These are phyloP conservation scores for Phaseolus coccineus DNA, from an alignment of 331 rosid genomes.

Conservation along the genomic window DNA sequence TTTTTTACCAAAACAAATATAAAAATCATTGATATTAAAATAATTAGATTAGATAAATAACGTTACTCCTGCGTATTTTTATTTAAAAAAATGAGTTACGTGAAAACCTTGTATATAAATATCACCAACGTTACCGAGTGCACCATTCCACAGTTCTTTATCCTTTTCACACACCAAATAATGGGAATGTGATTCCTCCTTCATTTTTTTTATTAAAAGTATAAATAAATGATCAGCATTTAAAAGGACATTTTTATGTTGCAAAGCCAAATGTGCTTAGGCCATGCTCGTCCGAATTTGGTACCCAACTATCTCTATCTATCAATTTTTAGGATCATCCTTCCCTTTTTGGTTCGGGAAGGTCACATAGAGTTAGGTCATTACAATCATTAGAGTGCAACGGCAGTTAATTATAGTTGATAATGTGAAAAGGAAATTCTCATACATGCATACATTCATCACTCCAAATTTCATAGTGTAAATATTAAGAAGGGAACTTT, in stretches of 20 bases:
- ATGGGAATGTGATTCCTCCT: conserved; percentile 49
- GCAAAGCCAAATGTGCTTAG: conserved; percentile 43
- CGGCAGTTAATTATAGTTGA: conserved; percentile 8
- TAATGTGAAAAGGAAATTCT: not conserved
- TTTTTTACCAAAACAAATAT: no score
- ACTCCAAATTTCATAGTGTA: not conserved
- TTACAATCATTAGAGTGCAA: conserved; percentile 24
- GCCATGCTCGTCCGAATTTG: conserved; percentile 49
- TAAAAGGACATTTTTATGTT: conserved; percentile 33
- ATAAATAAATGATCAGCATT: conserved; percentile 7
- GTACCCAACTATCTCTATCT: conserved; percentile 44
- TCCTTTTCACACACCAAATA: conserved; percentile 36
- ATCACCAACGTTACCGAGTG: no score
- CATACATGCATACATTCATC: not conserved
- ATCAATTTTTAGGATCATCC: conserved; percentile 44
- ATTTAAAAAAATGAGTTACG: not conserved
- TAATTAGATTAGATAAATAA: no score
- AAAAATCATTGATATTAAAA: no score
- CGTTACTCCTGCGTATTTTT: no score
- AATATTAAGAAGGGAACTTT: no score
- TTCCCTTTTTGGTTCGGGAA: conserved; percentile 34
- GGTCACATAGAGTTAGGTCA: conserved; percentile 2
- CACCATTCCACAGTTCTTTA: conserved; percentile 1
- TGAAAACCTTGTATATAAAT: conserved; percentile 12
- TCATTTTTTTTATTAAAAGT: conserved; percentile 17